Conservation (phyloP, 2,329 filamentous ascomycete species). For the Colletotrichum plurivorum region DNA sequence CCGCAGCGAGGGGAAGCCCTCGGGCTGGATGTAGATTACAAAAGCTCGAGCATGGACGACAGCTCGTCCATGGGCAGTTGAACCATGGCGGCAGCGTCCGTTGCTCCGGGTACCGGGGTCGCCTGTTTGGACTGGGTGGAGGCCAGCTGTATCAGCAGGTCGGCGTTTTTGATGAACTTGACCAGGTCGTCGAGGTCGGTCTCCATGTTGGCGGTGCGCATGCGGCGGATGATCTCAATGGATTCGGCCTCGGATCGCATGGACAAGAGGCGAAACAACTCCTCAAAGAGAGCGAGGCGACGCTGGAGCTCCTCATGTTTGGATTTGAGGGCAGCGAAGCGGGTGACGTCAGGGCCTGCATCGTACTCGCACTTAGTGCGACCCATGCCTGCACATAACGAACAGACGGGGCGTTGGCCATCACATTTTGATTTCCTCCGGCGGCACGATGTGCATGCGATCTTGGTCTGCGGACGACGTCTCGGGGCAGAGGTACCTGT, state of each 20-base stretch:
- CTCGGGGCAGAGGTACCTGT: conserved; percentile 27
- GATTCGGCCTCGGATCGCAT: conserved; percentile 40
- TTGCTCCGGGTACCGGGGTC: conserved; percentile 4
- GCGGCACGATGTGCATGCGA: conserved; percentile 40
- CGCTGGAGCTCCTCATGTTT: conserved; percentile 38
- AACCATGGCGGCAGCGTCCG: background rate
- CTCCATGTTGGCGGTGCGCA: conserved; percentile 34
- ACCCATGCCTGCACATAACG: conserved; percentile 38
- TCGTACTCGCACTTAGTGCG: conserved; percentile 41
- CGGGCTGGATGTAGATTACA: conserved; percentile 23
- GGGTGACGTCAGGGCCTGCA: conserved; percentile 40
- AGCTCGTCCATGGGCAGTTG: conserved; percentile 23
- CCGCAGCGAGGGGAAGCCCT: conserved; percentile 2
- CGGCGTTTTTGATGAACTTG: conserved; percentile 41
- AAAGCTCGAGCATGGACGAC: conserved; percentile 20
- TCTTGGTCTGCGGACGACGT: conserved; percentile 39
- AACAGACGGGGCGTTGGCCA: conserved; percentile 39
- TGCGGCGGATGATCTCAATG: conserved; percentile 37
- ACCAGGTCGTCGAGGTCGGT: conserved; percentile 36
- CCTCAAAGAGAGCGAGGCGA: conserved; percentile 35
- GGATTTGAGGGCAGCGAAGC: conserved; percentile 37
- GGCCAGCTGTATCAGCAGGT: conserved; percentile 37
- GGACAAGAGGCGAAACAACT: conserved; percentile 35
- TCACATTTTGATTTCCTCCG: conserved; percentile 41
- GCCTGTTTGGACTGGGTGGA: conserved; percentile 17